phyloP scores from a whole-genome alignment of 2,329 filamentous ascomycete species.

The Phialophora tarda region DNA sequence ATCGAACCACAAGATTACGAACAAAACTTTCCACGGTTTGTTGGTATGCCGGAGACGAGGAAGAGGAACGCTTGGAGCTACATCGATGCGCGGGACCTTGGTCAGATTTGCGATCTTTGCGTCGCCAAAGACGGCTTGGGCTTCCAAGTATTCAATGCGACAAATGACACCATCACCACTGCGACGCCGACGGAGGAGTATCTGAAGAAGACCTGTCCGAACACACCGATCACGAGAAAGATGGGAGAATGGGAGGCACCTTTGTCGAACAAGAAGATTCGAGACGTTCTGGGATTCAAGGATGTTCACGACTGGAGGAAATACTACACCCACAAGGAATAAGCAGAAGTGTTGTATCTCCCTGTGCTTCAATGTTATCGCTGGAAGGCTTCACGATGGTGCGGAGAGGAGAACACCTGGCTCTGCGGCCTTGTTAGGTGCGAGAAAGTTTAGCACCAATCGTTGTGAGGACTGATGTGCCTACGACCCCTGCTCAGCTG shows the following conservation, averaged over 20 bases:
- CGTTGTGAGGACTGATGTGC: not conserved
- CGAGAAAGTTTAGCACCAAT: not conserved
- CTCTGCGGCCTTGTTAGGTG: not conserved
- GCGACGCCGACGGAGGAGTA: slow-evolving; percentile 59
- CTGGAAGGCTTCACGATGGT: not conserved
- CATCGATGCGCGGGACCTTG: slow-evolving; percentile 66
- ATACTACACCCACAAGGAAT: slow-evolving; percentile 44
- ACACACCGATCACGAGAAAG: slow-evolving; percentile 59
- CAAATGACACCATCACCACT: slow-evolving; percentile 66
- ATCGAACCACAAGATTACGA: slow-evolving; percentile 67
- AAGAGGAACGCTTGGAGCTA: slow-evolving; percentile 68
- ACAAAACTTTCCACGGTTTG: slow-evolving; percentile 58
- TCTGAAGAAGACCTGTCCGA: slow-evolving; percentile 56
- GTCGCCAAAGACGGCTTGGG: slow-evolving; percentile 62
- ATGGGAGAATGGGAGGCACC: slow-evolving; percentile 66
- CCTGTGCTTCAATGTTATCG: not conserved
- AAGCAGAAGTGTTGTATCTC: not conserved
- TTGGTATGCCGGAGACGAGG: slow-evolving; percentile 57
- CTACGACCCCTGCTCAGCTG: not conserved
- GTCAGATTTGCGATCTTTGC: slow-evolving; percentile 64
- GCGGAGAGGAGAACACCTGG: not conserved
- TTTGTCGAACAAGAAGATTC: slow-evolving; percentile 65
- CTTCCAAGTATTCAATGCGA: slow-evolving; percentile 69
- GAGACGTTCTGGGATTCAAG: slow-evolving; percentile 63
- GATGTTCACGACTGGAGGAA: slow-evolving; percentile 64